Percentiles rank a stretch among this genome's conserved stretches.
Evolutionary conservation across 371 early-diverging fungal species (phyloP).

Genomic region (Lichtheimia ramosa): DNA sequence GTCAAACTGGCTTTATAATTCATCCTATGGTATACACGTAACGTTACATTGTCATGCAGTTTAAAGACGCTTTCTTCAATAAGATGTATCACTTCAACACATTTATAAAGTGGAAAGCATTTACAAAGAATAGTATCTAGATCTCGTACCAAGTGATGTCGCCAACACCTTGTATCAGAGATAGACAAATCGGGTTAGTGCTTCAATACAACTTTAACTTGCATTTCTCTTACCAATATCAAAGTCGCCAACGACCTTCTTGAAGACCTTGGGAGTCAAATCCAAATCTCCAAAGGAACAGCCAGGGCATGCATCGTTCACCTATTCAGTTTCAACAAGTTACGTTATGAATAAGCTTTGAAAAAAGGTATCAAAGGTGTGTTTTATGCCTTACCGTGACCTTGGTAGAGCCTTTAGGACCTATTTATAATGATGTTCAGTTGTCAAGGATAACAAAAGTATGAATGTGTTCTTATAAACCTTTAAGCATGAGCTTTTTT

Average conservation of each 20-base stretch:
- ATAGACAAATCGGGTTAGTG: no score
- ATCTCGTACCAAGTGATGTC: slow-evolving; percentile 22
- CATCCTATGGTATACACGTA: no score
- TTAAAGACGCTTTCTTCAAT: no score
- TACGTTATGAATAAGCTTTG: no score
- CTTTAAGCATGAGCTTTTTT: slow-evolving; percentile 15
- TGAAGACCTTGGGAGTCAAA: slow-evolving; percentile 22
- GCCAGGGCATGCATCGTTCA: slow-evolving; percentile 10
- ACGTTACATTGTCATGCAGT: no score
- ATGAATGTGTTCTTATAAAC: no score
- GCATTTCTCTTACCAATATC: slow-evolving; percentile 7
- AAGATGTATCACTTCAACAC: background rate
- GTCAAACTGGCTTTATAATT: no score
- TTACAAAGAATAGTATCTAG: background rate
- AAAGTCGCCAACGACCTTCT: slow-evolving; percentile 22
- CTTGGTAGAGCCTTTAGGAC: slow-evolving; percentile 15
- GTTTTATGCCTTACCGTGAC: slow-evolving; percentile 3
- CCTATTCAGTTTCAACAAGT: no score
- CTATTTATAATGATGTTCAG: background rate
- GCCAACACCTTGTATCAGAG: slow-evolving; percentile 5
- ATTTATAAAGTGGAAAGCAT: background rate
- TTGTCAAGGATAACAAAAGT: no score
- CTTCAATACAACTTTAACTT: no score
- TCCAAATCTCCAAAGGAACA: slow-evolving; percentile 18
- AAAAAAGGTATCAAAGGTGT: no score